Conservation (phyloP, 345 rosid species). For the Citrus glauca region DNA sequence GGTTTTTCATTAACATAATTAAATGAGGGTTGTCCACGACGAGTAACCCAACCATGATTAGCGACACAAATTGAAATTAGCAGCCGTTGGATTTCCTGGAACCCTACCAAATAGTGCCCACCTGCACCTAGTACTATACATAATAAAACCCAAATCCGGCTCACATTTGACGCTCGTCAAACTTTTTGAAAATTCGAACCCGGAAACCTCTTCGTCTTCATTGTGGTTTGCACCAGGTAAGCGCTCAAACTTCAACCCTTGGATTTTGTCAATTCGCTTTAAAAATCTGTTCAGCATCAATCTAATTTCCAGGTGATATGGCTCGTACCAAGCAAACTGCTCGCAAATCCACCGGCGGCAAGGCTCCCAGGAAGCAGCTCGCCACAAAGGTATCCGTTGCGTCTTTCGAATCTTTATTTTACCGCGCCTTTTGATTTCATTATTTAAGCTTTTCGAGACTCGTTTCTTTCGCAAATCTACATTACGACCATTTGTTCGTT, state of each 20-base stretch:
- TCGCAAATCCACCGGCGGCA: constrained; percentile 58
- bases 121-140: not conserved
- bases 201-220: not conserved
- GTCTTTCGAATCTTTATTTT: not conserved
- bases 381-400: constrained; percentile 43
- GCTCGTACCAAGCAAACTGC: constrained; percentile 74
- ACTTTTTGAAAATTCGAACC: constrained; percentile 9
- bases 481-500: not conserved
- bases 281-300: not conserved
- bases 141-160: not conserved
- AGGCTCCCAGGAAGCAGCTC: constrained; percentile 60
- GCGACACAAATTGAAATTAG: not conserved
- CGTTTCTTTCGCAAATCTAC: not conserved
- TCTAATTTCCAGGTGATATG: constrained; percentile 25
- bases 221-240: not conserved
- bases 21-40: too few species aligned
- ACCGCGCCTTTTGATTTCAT: not conserved
- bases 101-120: not conserved
- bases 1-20: too few species aligned
- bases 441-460: not conserved
- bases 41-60: not conserved
- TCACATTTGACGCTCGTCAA: not conserved
- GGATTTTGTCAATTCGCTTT: not conserved
- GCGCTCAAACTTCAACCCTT: not conserved
- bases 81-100: not conserved